Evolutionary conservation across 768 basidiomycete species (phyloP).

Genomic region (Phylloporus sp.): DNA sequence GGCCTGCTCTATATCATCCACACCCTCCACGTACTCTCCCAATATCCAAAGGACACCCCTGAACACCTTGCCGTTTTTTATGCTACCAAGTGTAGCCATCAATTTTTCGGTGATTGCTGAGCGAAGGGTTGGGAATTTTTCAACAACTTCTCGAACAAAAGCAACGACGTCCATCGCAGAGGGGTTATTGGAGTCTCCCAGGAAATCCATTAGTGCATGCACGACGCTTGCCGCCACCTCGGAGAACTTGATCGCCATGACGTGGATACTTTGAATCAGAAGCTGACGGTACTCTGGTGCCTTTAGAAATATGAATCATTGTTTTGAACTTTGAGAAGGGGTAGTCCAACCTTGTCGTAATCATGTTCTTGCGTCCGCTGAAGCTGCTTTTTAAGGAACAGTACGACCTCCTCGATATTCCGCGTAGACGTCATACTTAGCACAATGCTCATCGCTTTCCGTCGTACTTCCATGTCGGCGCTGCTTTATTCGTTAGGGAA

Average conservation of each 20-base stretch:
- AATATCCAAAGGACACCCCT: constrained; percentile 96
- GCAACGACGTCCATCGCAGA: constrained; percentile 94
- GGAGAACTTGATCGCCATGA: constrained; percentile 94
- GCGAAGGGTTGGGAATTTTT: constrained; percentile 91
- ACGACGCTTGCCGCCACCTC: constrained; percentile 96
- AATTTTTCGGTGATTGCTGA: constrained; percentile 82
- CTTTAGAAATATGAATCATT: constrained; percentile 35
- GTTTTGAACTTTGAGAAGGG: not conserved
- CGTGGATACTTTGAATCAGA: constrained; percentile 94
- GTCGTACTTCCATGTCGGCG: constrained; percentile 93
- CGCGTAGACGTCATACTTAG: constrained; percentile 90
- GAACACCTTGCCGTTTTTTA: constrained; percentile 96
- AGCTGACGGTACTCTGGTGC: constrained; percentile 93
- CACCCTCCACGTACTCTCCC: constrained; percentile 85
- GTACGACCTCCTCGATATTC: constrained; percentile 94
- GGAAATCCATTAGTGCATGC: constrained; percentile 89
- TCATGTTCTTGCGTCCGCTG: constrained; percentile 88
- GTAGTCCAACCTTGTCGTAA: constrained; percentile 72
- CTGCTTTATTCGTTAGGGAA: constrained; percentile 34
- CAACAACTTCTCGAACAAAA: constrained; percentile 88
- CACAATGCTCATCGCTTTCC: constrained; percentile 87
- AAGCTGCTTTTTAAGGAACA: constrained; percentile 98
- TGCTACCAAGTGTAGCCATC: constrained; percentile 72
- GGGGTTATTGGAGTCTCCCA: constrained; percentile 92
- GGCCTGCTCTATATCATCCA: constrained; percentile 62